Evolutionary conservation across 129 eudicot species (phyloP).

Genomic region (Flaveria ramosissima): DNA sequence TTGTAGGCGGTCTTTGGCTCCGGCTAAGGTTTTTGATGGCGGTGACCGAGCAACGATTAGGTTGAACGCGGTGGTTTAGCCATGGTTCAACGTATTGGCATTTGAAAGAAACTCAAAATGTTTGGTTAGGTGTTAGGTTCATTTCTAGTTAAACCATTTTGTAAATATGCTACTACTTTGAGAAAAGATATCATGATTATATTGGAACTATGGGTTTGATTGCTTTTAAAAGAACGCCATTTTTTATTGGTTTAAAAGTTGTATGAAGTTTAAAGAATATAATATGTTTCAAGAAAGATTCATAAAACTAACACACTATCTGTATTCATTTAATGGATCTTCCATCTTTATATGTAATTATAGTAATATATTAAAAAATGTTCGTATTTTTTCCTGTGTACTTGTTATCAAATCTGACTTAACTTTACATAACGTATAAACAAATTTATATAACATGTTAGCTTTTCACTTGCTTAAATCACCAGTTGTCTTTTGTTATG

Average conservation of each 20-base stretch:
- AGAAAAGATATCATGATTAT: background rate
- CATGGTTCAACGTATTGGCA: background rate
- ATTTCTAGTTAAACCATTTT: slow-evolving; percentile 18
- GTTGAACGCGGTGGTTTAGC: slow-evolving; percentile 14
- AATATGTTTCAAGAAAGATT: background rate
- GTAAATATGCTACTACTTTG: slow-evolving; percentile 28
- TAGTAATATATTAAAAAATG: too few species aligned
- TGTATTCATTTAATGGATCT: background rate
- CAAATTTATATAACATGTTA: background rate
- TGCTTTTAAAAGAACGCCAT: background rate
- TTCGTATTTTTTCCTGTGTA: too few species aligned
- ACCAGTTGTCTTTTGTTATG: too few species aligned
- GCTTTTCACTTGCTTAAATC: background rate
- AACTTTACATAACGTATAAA: background rate
- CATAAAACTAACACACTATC: background rate
- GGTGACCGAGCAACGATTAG: slow-evolving; percentile 16
- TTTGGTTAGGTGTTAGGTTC: slow-evolving; percentile 12
- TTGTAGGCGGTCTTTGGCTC: slow-evolving; percentile 50
- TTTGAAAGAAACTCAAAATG: background rate
- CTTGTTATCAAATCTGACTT: background rate
- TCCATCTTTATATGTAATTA: too few species aligned
- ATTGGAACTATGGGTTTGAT: background rate
- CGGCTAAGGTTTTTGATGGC: slow-evolving; percentile 28
- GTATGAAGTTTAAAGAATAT: background rate
- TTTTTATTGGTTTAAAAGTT: background rate